Evolutionary conservation across 495 filamentous ascomycete genomes (phyloP), one percentile per base, ranked within the genome.

Genomic region (Corynascus novoguineensis): DNA sequence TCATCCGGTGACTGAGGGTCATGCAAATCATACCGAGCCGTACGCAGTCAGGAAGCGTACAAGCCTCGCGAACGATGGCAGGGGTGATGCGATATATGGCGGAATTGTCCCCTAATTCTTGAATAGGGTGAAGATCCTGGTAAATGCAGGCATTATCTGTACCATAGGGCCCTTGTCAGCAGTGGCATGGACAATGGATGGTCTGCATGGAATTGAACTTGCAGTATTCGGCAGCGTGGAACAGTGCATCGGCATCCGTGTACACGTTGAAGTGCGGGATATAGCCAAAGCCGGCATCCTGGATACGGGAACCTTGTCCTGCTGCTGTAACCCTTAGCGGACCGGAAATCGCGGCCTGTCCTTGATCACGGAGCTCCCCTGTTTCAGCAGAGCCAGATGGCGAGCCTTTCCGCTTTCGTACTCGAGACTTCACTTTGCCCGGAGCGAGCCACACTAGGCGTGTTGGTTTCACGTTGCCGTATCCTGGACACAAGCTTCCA

Each of bases 71-170:
- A 9, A 73, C 24, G 9, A 65, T 53, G 14, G 29, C 46, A n/a
- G 65, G 49, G 0, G 65, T 58, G 45, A 73, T 53, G 0, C 17
- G 60, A 40, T 66, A 73, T 44, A 73, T 55, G 34, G 57, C 57
- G 46, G 67, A 59, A 42, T 67, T 68, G 41, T 37, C 46, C 12
- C 70, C 67, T n/a, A 73, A 64, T 31, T 61, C 60, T 10, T 55
- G 37, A 11, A 44, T 6, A 5, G 60, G 60, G n/a, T 50, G 5
- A 1, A 71, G 54, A 29, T 67, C 65, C 17, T 51, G 62, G 46
- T 64, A 68, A 41, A 73, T 70, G 48, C 64, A 66, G 25, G 60
- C 46, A 29, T 73, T 71, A 44, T 60, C 71, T 73, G 53, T 40
- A 21, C 32, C 5, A 29, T 11, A 14, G 37, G 6, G 5, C 19